These are phyloP conservation scores for Holtermanniella nyarrowii DNA, from an alignment of 768 basidiomycete species.

Conservation along the genomic window DNA sequence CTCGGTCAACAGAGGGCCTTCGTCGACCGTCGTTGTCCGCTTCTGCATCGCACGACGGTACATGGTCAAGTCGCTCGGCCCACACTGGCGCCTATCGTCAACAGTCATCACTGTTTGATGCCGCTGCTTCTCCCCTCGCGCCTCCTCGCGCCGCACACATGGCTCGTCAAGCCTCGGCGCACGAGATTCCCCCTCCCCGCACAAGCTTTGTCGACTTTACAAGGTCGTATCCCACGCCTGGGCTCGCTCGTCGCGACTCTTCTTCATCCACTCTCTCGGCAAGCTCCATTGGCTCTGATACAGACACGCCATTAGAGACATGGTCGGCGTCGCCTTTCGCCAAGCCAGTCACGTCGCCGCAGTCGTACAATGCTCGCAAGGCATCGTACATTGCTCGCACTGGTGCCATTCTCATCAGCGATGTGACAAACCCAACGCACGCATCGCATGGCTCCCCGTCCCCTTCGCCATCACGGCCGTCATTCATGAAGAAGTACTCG, in stretches of 20 bases:
- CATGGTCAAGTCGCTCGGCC: slow-evolving; percentile 7
- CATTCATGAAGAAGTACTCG: not conserved
- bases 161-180: not conserved
- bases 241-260: slow-evolving; percentile 25
- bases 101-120: not conserved
- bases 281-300: slow-evolving; percentile 5
- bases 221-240: slow-evolving; percentile 23
- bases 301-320: slow-evolving; percentile 16
- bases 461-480: not conserved
- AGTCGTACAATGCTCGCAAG: slow-evolving; percentile 17
- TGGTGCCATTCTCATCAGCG: slow-evolving; percentile 24
- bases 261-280: slow-evolving; percentile 10
- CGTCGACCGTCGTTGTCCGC: slow-evolving; percentile 15
- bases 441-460: not conserved
- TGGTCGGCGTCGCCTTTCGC: slow-evolving; percentile 7
- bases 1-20: slow-evolving; percentile 6
- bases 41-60: slow-evolving; percentile 10
- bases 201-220: slow-evolving; percentile 8
- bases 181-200: slow-evolving; percentile 3
- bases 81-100: slow-evolving; percentile 1
- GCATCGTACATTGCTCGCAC: slow-evolving; percentile 30
- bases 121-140: not conserved
- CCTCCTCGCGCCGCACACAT: not conserved
- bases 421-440: slow-evolving; percentile 3
- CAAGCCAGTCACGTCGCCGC: not conserved